Evolutionary conservation across 2,329 filamentous ascomycete species (phyloP).

Genomic region (Hymenoscyphus fraxineus): DNA sequence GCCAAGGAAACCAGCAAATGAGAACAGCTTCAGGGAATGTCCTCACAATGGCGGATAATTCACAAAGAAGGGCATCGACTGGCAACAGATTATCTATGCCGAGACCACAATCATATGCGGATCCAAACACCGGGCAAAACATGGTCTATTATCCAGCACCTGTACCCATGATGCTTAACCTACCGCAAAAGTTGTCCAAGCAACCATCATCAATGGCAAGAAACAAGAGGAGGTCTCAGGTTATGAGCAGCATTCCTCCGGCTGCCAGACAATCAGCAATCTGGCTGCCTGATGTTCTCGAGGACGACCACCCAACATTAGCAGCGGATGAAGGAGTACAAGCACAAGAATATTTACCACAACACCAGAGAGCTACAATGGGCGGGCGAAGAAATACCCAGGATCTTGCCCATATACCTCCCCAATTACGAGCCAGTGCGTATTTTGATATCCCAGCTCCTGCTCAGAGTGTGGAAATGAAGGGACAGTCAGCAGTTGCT

Average conservation of each 20-base stretch:
- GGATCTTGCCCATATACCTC: conserved; percentile 58
- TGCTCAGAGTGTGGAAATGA: conserved; percentile 51
- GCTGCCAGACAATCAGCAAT: conserved; percentile 39
- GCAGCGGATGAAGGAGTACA: conserved; percentile 26
- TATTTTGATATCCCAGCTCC: conserved; percentile 75
- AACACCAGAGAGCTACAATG: conserved; percentile 34
- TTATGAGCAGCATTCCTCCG: conserved; percentile 60
- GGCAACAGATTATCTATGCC: conserved; percentile 22
- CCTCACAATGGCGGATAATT: conserved; percentile 9
- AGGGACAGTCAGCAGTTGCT: conserved; percentile 78
- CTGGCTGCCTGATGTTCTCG: conserved; percentile 36
- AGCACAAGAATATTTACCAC: conserved; percentile 32
- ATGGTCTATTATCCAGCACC: conserved; percentile 97
- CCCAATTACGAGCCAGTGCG: conserved; percentile 83
- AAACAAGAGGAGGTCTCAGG: conserved; percentile 69
- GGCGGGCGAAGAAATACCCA: conserved; percentile 32
- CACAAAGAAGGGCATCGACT: conserved; percentile 18
- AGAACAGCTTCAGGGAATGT: conserved; percentile 12
- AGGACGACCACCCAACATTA: conserved; percentile 23
- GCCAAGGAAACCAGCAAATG: background rate
- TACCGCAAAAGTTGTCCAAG: conserved; percentile 83
- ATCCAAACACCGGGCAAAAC: conserved; percentile 64
- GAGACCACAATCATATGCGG: conserved; percentile 56
- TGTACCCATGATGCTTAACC: conserved; percentile 87
- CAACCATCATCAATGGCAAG: conserved; percentile 60